These are phyloP conservation scores for Sclerotinia trifoliorum DNA, from an alignment of 2,329 filamentous ascomycete species.

Conservation along the genomic window DNA sequence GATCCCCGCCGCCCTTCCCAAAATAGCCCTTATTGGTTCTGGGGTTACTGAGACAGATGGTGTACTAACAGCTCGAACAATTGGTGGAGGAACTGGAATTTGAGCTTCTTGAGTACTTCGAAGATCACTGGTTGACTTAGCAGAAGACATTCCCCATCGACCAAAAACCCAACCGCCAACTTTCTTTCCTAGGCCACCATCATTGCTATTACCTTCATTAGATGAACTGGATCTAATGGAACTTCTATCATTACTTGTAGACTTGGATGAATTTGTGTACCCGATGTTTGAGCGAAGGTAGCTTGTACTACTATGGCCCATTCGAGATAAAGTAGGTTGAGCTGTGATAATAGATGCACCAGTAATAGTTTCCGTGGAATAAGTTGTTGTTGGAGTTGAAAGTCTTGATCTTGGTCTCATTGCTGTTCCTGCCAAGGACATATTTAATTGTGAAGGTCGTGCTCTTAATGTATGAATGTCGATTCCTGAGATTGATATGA, in stretches of 20 bases:
- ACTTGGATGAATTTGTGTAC: constrained; percentile 36
- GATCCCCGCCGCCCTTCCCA: constrained; percentile 64
- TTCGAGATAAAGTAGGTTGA: constrained; percentile 52
- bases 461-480: constrained; percentile 82
- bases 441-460: constrained; percentile 72
- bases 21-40: constrained; percentile 46
- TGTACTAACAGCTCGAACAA: constrained; percentile 37
- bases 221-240: constrained; percentile 39
- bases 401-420: constrained; percentile 49
- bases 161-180: constrained; percentile 66
- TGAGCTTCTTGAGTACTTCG: constrained; percentile 20
- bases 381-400: constrained; percentile 44
- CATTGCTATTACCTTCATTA: neutral
- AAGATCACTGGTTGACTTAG: constrained; percentile 38
- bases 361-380: constrained; percentile 54
- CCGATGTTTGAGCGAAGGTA: constrained; percentile 57
- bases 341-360: constrained; percentile 55
- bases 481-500: constrained; percentile 81
- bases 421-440: constrained; percentile 48
- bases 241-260: constrained; percentile 37
- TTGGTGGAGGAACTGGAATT: constrained; percentile 3
- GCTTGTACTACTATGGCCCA: constrained; percentile 50
- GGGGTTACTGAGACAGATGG: constrained; percentile 35
- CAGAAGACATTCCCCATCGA: constrained; percentile 58
- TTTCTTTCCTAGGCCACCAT: constrained; percentile 48